Conservation (phyloP, 169 alveolate genomes). For the Plasmodium gonderi region DNA sequence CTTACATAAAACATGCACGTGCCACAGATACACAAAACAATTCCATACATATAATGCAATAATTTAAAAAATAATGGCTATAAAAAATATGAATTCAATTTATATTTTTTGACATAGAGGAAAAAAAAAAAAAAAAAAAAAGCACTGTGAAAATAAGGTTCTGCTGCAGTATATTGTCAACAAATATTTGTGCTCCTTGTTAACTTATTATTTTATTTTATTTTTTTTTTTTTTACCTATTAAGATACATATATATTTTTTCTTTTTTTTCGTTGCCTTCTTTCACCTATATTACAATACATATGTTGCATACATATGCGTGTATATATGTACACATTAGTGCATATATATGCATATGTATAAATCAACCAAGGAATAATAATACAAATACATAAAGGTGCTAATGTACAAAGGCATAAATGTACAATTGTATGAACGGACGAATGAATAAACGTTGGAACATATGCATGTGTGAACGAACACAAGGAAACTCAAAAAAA, state of each 20-base stretch:
- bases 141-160: not conserved
- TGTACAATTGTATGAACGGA: not conserved
- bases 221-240: not conserved
- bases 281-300: not conserved
- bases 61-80: not conserved
- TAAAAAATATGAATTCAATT: not conserved
- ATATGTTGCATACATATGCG: not conserved
- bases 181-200: not conserved
- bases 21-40: not conserved
- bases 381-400: not conserved
- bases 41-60: not conserved
- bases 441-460: no score
- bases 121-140: not conserved
- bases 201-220: not conserved
- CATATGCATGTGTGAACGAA: not conserved
- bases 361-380: not conserved
- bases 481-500: no score
- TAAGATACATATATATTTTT: not conserved
- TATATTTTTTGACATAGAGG: slow-evolving; percentile 2
- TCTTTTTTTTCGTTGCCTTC: not conserved
- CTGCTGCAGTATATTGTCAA: not conserved
- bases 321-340: not conserved
- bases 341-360: slow-evolving; percentile 13
- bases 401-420: not conserved
- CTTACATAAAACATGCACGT: not conserved